Evolutionary conservation across 2,329 filamentous ascomycete genomes (phyloP), one percentile per base, ranked within the genome.

Genomic region (Epichloe uncinata): DNA sequence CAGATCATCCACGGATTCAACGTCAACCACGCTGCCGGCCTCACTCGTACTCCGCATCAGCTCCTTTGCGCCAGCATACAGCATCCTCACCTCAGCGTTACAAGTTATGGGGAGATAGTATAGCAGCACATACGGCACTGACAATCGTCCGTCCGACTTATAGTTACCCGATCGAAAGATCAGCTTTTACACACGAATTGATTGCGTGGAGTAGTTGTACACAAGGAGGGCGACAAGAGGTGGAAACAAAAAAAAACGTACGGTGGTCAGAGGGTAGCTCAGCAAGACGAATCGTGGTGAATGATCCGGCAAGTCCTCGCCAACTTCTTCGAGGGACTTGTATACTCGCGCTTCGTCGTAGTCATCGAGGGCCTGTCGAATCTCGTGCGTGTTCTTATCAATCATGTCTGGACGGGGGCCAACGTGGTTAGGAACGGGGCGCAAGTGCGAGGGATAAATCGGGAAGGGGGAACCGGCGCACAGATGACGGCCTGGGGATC

Each of bases 31-130:
- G 57, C 79, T 81, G 49, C 85, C 84, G n/a, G 89, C 90, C 70
- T 96, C 89, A 52, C 87, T 87, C 49, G 87, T 94, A 63, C 87
- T 95, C 56, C 90, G 81, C 84, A 97, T 89, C 66, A 97, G 69
- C 71, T 98, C 93, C 69, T 96, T 95, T 42, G 93, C 93, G 38
- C 90, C 86, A 33, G 93, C 93, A 66, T 97, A 98, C 63, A 93
- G 73, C 93, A 97, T 97, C 58, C 87, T 81, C 62, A 85, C 73
- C 62, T 90, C 86, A 57, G 77, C 80, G 65, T 95, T 96, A 70
- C 87, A 93, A 45, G 91, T 96, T 47, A 84, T 85, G 7, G 93
- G 93, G 20, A 97, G 81, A 70, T 95, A 97, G 73, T 95, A 96
- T 20, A 98, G 71, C 64, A 97, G 79, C 44, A 96, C 88, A 65